A percentile compares a stretch with the other conserved stretches of the same genome.
Evolutionary conservation across 2,329 filamentous ascomycete species (phyloP).

Genomic region (Chaetomiaceae sp.): DNA sequence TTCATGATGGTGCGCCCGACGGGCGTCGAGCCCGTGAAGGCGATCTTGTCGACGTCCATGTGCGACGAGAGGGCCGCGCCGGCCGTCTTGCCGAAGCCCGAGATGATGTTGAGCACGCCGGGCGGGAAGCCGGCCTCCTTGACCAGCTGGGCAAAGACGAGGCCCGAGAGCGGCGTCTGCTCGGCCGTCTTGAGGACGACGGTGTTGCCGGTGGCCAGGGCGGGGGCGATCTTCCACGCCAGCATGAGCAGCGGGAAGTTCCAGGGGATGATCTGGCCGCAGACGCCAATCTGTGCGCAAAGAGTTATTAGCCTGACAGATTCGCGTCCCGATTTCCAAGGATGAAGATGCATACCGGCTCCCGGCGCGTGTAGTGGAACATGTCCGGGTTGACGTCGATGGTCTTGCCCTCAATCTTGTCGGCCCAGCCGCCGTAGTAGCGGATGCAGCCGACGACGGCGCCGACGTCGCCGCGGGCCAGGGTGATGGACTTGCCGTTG

Average conservation of each 20-base stretch:
- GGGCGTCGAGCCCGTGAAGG: constrained; percentile 73
- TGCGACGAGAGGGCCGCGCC: constrained; percentile 72
- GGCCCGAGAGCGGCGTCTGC: constrained; percentile 68
- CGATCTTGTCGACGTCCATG: constrained; percentile 79
- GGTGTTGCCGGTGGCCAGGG: constrained; percentile 67
- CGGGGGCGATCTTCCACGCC: constrained; percentile 77
- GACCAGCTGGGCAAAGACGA: constrained; percentile 60
- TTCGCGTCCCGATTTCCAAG: no score
- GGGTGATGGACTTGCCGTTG: constrained; percentile 76
- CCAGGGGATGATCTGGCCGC: constrained; percentile 82
- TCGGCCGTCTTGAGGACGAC: constrained; percentile 72
- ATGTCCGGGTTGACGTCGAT: constrained; percentile 73
- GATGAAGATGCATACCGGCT: constrained; percentile 55
- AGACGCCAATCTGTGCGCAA: background rate
- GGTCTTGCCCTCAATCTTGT: constrained; percentile 87
- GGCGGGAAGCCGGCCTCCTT: constrained; percentile 76
- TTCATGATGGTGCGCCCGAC: constrained; percentile 77
- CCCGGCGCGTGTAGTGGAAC: constrained; percentile 77
- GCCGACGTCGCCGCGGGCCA: constrained; percentile 71
- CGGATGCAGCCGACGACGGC: constrained; percentile 67
- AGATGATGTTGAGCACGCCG: constrained; percentile 72
- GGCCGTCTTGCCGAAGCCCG: constrained; percentile 72
- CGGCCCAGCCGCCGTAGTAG: constrained; percentile 87
- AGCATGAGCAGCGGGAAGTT: constrained; percentile 82
- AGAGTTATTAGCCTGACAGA: background rate